Conservation (phyloP, 805 yeast species). For the Myxozyma vanderwaltii region DNA sequence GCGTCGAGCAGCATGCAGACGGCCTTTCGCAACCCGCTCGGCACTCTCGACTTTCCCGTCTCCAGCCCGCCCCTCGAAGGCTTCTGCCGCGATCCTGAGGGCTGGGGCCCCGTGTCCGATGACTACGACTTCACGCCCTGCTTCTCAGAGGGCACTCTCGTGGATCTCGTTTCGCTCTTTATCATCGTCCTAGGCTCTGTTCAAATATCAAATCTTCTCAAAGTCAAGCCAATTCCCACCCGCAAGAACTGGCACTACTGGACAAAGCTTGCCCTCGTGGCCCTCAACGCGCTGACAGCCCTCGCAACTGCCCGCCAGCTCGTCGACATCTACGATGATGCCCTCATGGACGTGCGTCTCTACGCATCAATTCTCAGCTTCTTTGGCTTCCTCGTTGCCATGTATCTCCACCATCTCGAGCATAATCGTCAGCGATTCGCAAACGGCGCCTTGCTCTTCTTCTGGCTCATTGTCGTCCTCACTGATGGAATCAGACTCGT, state of each 20-base stretch:
- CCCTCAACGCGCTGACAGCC: constrained; percentile 35
- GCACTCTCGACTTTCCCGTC: constrained; percentile 21
- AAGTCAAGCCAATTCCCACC: constrained; percentile 34
- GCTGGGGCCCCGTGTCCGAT: constrained; percentile 45
- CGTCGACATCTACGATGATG: constrained; percentile 38
- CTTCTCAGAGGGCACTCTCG: constrained; percentile 44
- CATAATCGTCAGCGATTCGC: constrained; percentile 67
- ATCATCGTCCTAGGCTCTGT: constrained; percentile 37
- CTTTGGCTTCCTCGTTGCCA: constrained; percentile 54
- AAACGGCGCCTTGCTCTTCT: constrained; percentile 66
- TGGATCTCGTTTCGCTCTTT: constrained; percentile 40
- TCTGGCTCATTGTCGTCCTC: constrained; percentile 63
- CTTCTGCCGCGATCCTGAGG: constrained; percentile 38
- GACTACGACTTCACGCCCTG: constrained; percentile 44
- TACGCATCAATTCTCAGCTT: constrained; percentile 47
- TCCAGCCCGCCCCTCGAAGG: constrained; percentile 19
- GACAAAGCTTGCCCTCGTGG: constrained; percentile 32
- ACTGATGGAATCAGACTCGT: constrained; percentile 49
- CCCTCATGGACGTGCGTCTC: constrained; percentile 39
- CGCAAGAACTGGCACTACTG: constrained; percentile 35
- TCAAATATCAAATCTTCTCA: constrained; percentile 37
- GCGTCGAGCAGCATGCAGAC: background rate
- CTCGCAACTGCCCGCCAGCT: constrained; percentile 25
- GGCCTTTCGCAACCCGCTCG: constrained; percentile 13
- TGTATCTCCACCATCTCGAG: constrained; percentile 68